Evolutionary conservation across 306 rosid species (phyloP).

Genomic region (Morella rubra): DNA sequence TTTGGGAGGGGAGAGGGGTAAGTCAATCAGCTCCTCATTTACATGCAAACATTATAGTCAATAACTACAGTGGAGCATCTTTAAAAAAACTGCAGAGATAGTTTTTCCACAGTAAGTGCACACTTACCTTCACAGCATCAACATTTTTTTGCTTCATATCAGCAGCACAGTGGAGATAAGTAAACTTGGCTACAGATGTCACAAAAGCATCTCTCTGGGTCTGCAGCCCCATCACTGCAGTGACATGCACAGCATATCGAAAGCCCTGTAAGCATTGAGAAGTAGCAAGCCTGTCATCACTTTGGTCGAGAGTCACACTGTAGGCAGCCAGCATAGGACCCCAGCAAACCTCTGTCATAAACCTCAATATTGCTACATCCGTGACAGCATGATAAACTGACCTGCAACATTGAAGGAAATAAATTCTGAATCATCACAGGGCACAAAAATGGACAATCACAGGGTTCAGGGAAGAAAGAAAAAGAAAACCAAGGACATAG

Average conservation of each 20-base stretch:
- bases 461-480: slow-evolving; percentile 14
- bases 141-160: slow-evolving; percentile 99
- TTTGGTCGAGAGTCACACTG: slow-evolving; percentile 98
- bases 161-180: slow-evolving; percentile 93
- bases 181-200: slow-evolving; percentile 97
- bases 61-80: slow-evolving; percentile 1
- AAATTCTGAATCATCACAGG: slow-evolving; percentile 17
- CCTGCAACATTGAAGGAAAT: slow-evolving; percentile 52
- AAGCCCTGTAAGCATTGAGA: slow-evolving; percentile 88
- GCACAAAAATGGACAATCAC: slow-evolving; percentile 18
- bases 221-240: slow-evolving; percentile 97
- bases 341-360: slow-evolving; percentile 99
- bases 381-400: slow-evolving; percentile 86
- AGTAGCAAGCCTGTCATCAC: slow-evolving; percentile 91
- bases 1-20: too few species aligned
- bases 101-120: slow-evolving; percentile 23
- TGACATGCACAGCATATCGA: slow-evolving; percentile 92
- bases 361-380: slow-evolving; percentile 92
- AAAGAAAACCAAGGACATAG: not conserved
- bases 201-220: slow-evolving; percentile 98
- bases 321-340: slow-evolving; percentile 99
- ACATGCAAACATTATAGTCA: slow-evolving; percentile 12
- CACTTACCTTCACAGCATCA: slow-evolving; percentile 91
- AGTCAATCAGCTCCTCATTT: slow-evolving; percentile 4
- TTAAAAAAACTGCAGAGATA: slow-evolving; percentile 14